phyloP scores from a whole-genome alignment of 306 rosid genomes.

The Senna siamea region DNA sequence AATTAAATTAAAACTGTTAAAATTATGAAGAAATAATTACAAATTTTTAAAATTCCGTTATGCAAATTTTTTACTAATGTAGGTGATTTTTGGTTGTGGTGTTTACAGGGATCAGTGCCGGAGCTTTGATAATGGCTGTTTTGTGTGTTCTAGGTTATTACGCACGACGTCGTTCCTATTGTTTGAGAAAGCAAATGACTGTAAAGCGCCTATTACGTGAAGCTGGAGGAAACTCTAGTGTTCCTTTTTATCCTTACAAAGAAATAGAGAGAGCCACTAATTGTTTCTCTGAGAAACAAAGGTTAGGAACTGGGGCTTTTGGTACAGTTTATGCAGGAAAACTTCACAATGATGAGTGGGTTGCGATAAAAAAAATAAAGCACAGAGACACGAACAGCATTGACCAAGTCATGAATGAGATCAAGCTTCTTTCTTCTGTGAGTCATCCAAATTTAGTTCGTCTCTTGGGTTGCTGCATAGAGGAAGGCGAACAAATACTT shows the following conservation, averaged over 20 bases:
- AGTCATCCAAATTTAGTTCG: conserved; percentile 95
- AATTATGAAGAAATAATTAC: no score
- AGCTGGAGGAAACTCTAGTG: conserved; percentile 84
- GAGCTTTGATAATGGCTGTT: conserved; percentile 62
- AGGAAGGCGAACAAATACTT: conserved; percentile 89
- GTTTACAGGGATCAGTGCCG: conserved; percentile 56
- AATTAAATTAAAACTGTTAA: no score
- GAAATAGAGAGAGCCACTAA: conserved; percentile 83
- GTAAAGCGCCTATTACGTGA: conserved; percentile 72
- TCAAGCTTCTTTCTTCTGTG: conserved; percentile 89
- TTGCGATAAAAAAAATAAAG: conserved; percentile 86
- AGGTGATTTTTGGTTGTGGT: conserved; percentile 15
- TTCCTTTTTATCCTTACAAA: conserved; percentile 73
- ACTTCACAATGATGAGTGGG: conserved; percentile 73
- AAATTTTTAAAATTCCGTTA: no score
- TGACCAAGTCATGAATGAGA: conserved; percentile 97
- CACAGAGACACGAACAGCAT: conserved; percentile 77
- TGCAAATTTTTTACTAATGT: conserved; percentile 11
- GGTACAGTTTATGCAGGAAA: conserved; percentile 93
- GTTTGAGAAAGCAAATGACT: conserved; percentile 65
- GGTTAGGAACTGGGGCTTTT: conserved; percentile 92
- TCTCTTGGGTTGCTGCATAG: conserved; percentile 93
- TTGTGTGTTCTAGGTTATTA: conserved; percentile 54
- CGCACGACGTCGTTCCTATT: conserved; percentile 66
- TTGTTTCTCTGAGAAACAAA: conserved; percentile 73